Conservation (phyloP, 1,284 basidiomycete genomes). For the Austroboletus novae-zelandiae region DNA sequence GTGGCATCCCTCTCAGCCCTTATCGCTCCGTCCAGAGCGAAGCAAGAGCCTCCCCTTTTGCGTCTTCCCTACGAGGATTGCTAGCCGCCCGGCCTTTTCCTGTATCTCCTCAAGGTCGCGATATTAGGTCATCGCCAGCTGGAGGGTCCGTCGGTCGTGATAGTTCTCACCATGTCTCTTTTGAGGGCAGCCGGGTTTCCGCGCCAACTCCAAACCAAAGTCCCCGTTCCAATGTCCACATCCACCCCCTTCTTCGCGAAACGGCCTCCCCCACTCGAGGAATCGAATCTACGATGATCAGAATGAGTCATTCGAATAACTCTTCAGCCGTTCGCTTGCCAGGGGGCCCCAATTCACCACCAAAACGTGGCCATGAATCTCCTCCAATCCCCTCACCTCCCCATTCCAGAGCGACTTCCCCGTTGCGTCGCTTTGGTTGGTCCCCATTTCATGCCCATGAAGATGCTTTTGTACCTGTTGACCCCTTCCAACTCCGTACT, state of each 20-base stretch:
- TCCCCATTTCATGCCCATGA: constrained; percentile 39
- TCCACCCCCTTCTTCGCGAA: constrained; percentile 26
- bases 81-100: constrained; percentile 21
- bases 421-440: constrained; percentile 40
- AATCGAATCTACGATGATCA: constrained; percentile 14
- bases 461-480: constrained; percentile 48
- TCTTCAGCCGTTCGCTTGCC: constrained; percentile 13
- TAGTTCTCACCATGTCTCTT: constrained; percentile 37
- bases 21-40: constrained; percentile 16
- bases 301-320: constrained; percentile 12
- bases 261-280: constrained; percentile 5
- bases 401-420: constrained; percentile 44
- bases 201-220: constrained; percentile 30
- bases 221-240: constrained; percentile 26
- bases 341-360: constrained; percentile 4
- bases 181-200: constrained; percentile 39
- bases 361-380: constrained; percentile 15
- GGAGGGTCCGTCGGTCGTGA: constrained; percentile 32
- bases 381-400: constrained; percentile 29
- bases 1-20: constrained; percentile 30
- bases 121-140: constrained; percentile 20
- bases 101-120: constrained; percentile 13
- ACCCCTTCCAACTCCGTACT: constrained; percentile 42
- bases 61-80: constrained; percentile 25
- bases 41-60: constrained; percentile 24